Conservation (phyloP, 108 stramenopile species). For the Fragilariopsis cylindrus region DNA sequence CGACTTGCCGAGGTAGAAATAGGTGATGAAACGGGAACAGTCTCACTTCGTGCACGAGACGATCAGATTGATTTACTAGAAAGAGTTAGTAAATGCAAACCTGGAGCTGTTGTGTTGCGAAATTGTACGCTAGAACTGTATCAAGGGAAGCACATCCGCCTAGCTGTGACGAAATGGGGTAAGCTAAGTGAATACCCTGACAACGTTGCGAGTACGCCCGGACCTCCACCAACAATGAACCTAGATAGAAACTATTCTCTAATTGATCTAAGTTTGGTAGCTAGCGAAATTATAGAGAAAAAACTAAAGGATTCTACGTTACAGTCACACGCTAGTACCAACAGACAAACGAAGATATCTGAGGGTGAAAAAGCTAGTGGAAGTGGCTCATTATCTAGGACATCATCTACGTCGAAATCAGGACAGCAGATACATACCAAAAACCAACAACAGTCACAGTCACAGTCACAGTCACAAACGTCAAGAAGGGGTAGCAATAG, state of each 20-base stretch:
- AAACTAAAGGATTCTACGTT: constrained; percentile 4
- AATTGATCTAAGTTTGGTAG: constrained; percentile 66
- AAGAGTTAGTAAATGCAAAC: constrained; percentile 36
- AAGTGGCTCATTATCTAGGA: neutral
- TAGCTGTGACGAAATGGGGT: constrained; percentile 89
- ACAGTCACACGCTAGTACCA: neutral
- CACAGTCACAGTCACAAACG: neutral
- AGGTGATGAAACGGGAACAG: constrained; percentile 77
- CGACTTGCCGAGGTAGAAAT: constrained; percentile 83
- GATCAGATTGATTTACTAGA: constrained; percentile 79
- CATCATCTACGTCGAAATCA: neutral
- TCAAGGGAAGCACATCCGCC: constrained; percentile 73
- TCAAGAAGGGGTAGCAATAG: neutral
- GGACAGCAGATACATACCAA: neutral
- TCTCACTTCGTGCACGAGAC: constrained; percentile 81
- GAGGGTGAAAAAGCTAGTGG: constrained; percentile 1
- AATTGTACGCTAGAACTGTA: constrained; percentile 83
- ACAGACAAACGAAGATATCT: constrained; percentile 13
- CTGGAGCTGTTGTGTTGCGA: constrained; percentile 77
- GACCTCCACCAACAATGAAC: constrained; percentile 73
- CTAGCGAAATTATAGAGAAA: constrained; percentile 49
- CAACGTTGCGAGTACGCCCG: constrained; percentile 77
- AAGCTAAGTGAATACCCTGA: constrained; percentile 77
- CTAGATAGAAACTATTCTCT: constrained; percentile 65
- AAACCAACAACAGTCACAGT: constrained; percentile 3